Percentiles rank a stretch among this genome's conserved stretches.
These are phyloP conservation scores for Hemileia vastatrix DNA, from an alignment of 1,284 basidiomycete species.

Conservation along the genomic window DNA sequence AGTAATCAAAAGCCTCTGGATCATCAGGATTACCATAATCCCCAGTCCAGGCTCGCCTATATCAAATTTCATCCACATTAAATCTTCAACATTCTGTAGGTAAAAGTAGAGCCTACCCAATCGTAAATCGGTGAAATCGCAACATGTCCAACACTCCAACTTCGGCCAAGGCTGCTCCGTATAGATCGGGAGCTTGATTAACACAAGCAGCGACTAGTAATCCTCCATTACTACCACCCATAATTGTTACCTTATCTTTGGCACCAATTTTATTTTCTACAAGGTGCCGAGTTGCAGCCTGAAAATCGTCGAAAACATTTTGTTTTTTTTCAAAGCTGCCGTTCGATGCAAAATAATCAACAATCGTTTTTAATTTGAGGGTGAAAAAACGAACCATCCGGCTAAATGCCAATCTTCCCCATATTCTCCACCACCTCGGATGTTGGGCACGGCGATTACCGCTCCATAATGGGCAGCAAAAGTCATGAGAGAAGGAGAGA, in stretches of 20 bases:
- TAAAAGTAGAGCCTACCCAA: conserved; percentile 45
- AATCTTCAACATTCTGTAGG: background rate
- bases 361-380: conserved; percentile 48
- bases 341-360: no score
- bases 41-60: conserved; percentile 65
- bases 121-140: conserved; percentile 66
- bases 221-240: conserved; percentile 66
- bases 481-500: conserved; percentile 63
- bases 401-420: conserved; percentile 55
- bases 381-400: conserved; percentile 19
- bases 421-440: conserved; percentile 70
- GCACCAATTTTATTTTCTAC: conserved; percentile 61
- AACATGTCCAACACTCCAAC: conserved; percentile 74
- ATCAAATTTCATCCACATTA: conserved; percentile 21
- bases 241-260: conserved; percentile 64
- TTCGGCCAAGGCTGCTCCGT: conserved; percentile 68
- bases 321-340: conserved; percentile 36
- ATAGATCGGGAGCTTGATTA: conserved; percentile 65
- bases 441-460: conserved; percentile 58
- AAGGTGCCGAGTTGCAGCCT: conserved; percentile 61
- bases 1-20: conserved; percentile 68
- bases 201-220: conserved; percentile 67
- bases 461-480: conserved; percentile 65
- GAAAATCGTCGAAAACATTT: conserved; percentile 69
- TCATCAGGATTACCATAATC: conserved; percentile 72